Percentiles rank a stretch among this genome's conserved stretches.
Conservation (phyloP, 441 rosid species). For the Mallotus japonicus region DNA sequence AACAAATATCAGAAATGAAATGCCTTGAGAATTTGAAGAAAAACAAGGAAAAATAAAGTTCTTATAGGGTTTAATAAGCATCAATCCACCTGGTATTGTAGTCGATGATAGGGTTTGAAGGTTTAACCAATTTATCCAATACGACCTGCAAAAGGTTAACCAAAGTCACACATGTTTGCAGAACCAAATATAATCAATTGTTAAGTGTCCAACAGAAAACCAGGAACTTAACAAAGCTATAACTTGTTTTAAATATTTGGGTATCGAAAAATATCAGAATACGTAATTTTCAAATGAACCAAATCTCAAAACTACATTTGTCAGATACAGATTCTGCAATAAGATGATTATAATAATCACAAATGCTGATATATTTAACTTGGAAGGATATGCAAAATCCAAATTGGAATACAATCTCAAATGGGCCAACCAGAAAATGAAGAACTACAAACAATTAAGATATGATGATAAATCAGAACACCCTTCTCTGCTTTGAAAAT, state of each 20-base stretch:
- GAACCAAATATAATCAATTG: neutral
- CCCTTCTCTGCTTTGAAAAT: neutral
- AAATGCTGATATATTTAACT: neutral
- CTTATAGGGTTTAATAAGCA: neutral
- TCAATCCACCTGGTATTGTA: constrained; percentile 78
- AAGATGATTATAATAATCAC: neutral
- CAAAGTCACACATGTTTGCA: neutral
- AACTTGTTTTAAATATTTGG: neutral
- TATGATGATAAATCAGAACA: neutral
- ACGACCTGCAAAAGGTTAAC: constrained; percentile 56
- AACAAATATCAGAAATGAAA: neutral
- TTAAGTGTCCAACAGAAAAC: neutral
- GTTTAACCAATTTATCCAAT: constrained; percentile 88
- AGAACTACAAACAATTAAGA: neutral
- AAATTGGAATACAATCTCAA: neutral
- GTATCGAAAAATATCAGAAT: constrained; percentile 1
- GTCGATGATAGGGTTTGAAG: constrained; percentile 68
- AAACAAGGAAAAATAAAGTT: neutral
- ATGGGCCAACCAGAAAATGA: neutral
- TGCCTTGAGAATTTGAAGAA: neutral
- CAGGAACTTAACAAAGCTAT: neutral
- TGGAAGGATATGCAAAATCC: neutral
- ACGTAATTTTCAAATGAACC: neutral
- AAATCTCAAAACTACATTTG: neutral
- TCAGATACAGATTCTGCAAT: neutral